Conservation (phyloP, 177 flowering plant genomes). For the Vitis hybrid region DNA sequence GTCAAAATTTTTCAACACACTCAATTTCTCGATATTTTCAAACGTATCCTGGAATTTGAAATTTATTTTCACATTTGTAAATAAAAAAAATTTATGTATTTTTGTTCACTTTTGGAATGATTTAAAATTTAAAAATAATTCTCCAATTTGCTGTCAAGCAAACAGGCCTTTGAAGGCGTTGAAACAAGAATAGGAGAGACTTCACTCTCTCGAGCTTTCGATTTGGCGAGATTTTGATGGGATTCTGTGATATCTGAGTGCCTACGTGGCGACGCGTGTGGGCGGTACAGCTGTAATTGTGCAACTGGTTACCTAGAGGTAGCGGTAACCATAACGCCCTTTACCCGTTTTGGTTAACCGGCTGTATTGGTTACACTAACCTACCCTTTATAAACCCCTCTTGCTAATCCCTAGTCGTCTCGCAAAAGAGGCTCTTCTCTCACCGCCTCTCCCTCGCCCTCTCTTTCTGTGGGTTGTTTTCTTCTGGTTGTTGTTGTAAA, state of each 20-base stretch:
- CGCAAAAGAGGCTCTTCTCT: background rate
- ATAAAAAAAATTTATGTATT: no score
- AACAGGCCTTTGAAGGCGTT: no score
- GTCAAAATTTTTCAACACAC: conserved; percentile 15
- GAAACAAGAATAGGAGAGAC: background rate
- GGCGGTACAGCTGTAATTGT: conserved; percentile 6
- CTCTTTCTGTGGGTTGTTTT: background rate
- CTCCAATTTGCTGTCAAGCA: no score
- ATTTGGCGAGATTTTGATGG: background rate
- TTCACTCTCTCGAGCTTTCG: background rate
- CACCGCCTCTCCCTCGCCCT: background rate
- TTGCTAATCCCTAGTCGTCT: background rate
- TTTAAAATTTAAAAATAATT: no score
- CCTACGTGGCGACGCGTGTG: conserved; percentile 14
- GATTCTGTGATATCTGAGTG: background rate
- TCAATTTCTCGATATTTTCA: conserved; percentile 4
- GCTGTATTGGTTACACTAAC: conserved; percentile 22
- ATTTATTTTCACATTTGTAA: no score
- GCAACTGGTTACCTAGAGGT: conserved; percentile 10
- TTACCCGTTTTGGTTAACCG: conserved; percentile 16
- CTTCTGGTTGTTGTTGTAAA: no score
- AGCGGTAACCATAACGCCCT: conserved; percentile 8
- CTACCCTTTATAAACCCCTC: conserved; percentile 13
- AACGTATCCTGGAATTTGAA: no score
- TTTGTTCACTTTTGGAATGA: no score